Evolutionary conservation across 1,284 basidiomycete genomes (phyloP), one percentile per base, ranked within the genome.

Genomic region (Austroboletus olivaceoglutinosus): DNA sequence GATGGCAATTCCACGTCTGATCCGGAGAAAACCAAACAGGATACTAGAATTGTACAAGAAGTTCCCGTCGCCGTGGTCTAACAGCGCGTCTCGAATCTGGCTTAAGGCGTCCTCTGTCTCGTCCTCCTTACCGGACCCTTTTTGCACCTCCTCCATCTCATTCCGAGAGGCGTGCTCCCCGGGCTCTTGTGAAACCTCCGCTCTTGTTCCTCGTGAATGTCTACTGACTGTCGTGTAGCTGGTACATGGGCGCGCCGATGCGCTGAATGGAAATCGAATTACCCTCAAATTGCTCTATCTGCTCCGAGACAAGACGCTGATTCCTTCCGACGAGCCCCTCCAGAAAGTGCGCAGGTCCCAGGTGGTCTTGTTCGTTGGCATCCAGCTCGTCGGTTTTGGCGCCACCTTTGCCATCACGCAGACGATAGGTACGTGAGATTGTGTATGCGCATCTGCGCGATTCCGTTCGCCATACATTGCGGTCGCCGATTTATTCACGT

Each of bases 391-490:
- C 7, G 91, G 89, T 12, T 98, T 98, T 59, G 93, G 87, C 0
- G 85, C 87, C 7, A 95, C 93, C 0, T 93, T 97, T 65, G 91
- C 91, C 1, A 86, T 98, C 58, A 93, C 91, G 1, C 93, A 97
- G 67, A 98, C 93, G 0, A 87, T 91, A 47, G 89, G 90, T 90
- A 53, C 29, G 77, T 39, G 6, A 2, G 12, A n/a, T n/a, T 1
- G 18, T 6, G 34, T 45, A 2, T 16, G 7, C 12, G 4, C 22
- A 15, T 33, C 41, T 38, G 48, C 27, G 39, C 47, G n/a, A 18
- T 36, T 36, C 18, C 34, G 34, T 16, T 36, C 31, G 16, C 9
- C 34, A 19, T 36, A 16, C 31, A n/a, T 33, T 13, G 12, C 12
- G 31, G 16, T 13, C 12, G 16, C 31, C 31, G 12, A 33, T n/a